Conservation (phyloP, 371 early-diverging fungal species). For the Zopfochytrium polystomum region DNA sequence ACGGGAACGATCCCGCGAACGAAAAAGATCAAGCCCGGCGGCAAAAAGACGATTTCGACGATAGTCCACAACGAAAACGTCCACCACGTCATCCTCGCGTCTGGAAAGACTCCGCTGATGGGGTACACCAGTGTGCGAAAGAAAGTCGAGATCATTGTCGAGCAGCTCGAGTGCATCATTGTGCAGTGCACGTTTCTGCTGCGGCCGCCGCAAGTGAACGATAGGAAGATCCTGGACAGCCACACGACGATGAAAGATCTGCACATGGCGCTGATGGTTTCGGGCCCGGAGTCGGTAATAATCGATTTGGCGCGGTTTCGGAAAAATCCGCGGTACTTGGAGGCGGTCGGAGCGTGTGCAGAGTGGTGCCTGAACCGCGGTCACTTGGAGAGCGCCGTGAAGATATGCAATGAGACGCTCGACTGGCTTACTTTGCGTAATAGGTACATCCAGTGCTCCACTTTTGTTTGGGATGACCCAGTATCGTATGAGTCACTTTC, state of each 20-base stretch:
- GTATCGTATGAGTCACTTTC: not conserved
- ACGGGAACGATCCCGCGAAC: slow-evolving; percentile 31
- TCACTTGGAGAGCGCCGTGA: slow-evolving; percentile 21
- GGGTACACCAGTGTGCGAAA: slow-evolving; percentile 7
- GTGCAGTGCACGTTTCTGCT: slow-evolving; percentile 13
- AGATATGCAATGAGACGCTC: slow-evolving; percentile 32
- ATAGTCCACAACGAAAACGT: slow-evolving; percentile 26
- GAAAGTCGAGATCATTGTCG: slow-evolving; percentile 12
- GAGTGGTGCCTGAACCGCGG: slow-evolving; percentile 32
- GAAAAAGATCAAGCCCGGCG: slow-evolving; percentile 20
- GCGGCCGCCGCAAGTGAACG: slow-evolving; percentile 11
- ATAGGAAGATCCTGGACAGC: slow-evolving; percentile 17
- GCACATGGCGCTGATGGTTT: slow-evolving; percentile 13
- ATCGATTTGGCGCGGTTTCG: slow-evolving; percentile 33
- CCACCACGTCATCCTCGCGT: slow-evolving; percentile 26
- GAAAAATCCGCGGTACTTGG: slow-evolving; percentile 45
- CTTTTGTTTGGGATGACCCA: slow-evolving; percentile 13
- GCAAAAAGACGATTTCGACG: slow-evolving; percentile 10
- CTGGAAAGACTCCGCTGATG: slow-evolving; percentile 7
- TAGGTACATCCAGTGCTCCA: slow-evolving; percentile 15
- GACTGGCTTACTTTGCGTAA: slow-evolving; percentile 40
- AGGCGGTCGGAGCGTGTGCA: slow-evolving; percentile 26
- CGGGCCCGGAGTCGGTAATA: slow-evolving; percentile 32
- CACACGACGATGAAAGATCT: slow-evolving; percentile 36
- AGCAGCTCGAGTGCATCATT: slow-evolving; percentile 33